Base-by-base conservation (phyloP, 139 green algal species). In the Diplosphaera chodatii region DNA sequence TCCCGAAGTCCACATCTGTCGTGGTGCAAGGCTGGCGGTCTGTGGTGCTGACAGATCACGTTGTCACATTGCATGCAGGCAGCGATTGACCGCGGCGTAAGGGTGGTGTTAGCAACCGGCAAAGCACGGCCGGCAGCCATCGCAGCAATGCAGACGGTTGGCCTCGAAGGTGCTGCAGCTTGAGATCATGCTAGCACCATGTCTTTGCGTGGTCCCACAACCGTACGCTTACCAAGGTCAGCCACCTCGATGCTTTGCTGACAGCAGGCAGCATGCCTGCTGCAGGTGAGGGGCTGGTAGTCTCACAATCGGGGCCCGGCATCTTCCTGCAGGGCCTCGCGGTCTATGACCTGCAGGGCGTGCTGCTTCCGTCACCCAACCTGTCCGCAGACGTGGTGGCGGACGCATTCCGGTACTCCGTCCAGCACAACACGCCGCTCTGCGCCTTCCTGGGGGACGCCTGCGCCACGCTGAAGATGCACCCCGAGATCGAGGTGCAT, bases 91-190 rank as follows among this genome's bases (percentile, higher is more conserved):
- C 22, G 37, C 4, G 91, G 93, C 4, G 84, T 98, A 48, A 73
- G 29, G 0, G 84, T 98, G 28, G 77, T 95, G 33, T 76, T 97
- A 34, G 94, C 94, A 15, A 98, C 94, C 5, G 94, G 94, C 65
- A 98, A 98, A 75, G 94, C 94, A 18, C 74, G 93, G n/a, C 87
- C 92, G 3, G 93, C 92, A 2, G 93, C 93, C 20, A 69, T 92
- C 0, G 67, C 65, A 22, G 92, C 92, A 0, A 82, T 87, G 32
- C 30, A 70, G 0, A 71, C 74, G 1, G 87, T 84, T 3, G 87
- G 85, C 1, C 82, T 97, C 20, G 79, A 80, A 70, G 88, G 86
- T 81, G n/a, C n/a, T n/a, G n/a, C n/a, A n/a, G n/a, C n/a, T n/a
- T n/a, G n/a, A n/a, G n/a, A n/a, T n/a, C n/a, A n/a, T n/a, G n/a